Conservation (phyloP, 306 rosid species). For the Quercus aquifolioides region DNA sequence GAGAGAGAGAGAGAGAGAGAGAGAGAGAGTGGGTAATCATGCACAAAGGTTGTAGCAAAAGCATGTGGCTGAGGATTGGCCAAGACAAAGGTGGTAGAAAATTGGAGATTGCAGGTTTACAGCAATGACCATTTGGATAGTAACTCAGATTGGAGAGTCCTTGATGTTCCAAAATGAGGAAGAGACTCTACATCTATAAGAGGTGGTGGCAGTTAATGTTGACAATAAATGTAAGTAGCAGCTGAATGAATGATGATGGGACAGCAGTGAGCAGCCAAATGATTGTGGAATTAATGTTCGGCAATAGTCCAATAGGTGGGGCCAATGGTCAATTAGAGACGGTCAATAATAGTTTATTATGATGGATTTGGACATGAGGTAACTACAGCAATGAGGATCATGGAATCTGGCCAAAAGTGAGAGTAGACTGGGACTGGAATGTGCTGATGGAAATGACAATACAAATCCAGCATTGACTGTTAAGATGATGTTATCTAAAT, state of each 20-base stretch:
- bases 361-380: neutral
- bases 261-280: neutral
- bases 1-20: neutral
- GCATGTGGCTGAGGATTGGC: neutral
- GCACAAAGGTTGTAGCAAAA: neutral
- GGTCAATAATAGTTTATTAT: neutral
- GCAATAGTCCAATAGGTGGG: neutral
- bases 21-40: neutral
- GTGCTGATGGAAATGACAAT: neutral
- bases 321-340: neutral
- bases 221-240: neutral
- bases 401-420: neutral
- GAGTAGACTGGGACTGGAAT: neutral
- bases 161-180: slow-evolving; percentile 7
- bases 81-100: neutral
- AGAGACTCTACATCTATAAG: neutral
- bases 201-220: neutral
- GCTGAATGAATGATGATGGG: neutral
- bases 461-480: neutral
- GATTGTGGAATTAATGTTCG: neutral
- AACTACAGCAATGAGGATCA: neutral
- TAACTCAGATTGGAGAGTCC: neutral
- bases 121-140: neutral
- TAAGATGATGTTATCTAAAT: neutral
- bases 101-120: neutral